phyloP scores from a whole-genome alignment of 257 asterid genomes.

The Nicotiana tomentosiformis region DNA sequence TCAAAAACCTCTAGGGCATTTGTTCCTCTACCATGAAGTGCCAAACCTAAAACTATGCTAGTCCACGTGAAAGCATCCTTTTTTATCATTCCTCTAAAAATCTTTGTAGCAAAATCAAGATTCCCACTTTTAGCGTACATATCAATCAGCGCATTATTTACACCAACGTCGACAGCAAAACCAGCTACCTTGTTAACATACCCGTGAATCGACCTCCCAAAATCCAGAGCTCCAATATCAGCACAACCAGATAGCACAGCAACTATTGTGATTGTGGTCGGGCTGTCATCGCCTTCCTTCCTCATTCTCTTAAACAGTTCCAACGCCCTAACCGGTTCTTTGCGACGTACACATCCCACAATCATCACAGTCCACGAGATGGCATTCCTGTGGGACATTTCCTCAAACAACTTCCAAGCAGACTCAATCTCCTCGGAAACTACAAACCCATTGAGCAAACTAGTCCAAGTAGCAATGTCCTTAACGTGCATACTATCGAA shows the following conservation, averaged over 20 bases:
- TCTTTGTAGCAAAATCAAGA: conserved; percentile 45
- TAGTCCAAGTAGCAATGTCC: conserved; percentile 74
- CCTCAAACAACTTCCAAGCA: conserved; percentile 50
- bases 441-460: conserved; percentile 58
- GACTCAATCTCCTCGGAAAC: conserved; percentile 40
- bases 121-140: conserved; percentile 74
- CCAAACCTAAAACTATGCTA: conserved; percentile 63
- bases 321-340: conserved; percentile 48
- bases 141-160: conserved; percentile 66
- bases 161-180: conserved; percentile 35
- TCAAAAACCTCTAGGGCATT: conserved; percentile 48
- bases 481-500: conserved; percentile 32
- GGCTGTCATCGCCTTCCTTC: conserved; percentile 35
- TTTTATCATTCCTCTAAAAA: conserved; percentile 38
- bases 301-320: conserved; percentile 51
- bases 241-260: conserved; percentile 84
- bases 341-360: conserved; percentile 58
- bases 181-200: conserved; percentile 45
- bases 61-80: conserved; percentile 76
- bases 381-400: conserved; percentile 60
- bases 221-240: conserved; percentile 70
- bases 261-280: conserved; percentile 59
- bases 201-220: conserved; percentile 60
- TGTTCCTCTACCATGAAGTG: conserved; percentile 60
- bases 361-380: conserved; percentile 84